Base-by-base conservation (phyloP, 2,329 filamentous ascomycete species). In the Claviceps pusilla region DNA sequence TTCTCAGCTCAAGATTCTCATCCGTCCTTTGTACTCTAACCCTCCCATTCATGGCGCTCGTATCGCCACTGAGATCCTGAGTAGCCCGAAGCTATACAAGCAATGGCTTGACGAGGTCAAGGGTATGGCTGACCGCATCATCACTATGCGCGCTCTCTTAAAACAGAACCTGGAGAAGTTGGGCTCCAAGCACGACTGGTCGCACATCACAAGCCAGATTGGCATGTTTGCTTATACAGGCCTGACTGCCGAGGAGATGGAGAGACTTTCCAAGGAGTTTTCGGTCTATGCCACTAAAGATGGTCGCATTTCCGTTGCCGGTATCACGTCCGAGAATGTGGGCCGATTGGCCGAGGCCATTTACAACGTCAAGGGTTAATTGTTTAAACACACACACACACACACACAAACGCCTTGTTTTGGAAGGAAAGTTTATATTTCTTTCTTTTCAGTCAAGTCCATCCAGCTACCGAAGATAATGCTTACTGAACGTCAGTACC, bases 201-300 rank as follows among this genome's bases (percentile, higher is more conserved):
- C 85, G 70, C 93, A 98, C 79, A 98, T 98, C 74, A 97, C 93
- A 62, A 90, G 79, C 73, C 89, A 95, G 81, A 98, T 98, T 66
- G 93, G 93, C 75, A 98, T 98, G 93, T 98, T 98, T 68, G 91
- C 93, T 63, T 98, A 95, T 80, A 98, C 93, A 52, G 93, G 93
- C 58, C 76, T 98, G 65, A 91, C 78, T 64, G 76, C 90, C 54
- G 84, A 91, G 73, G 87, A 96, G 76, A 96, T 97, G 88, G 86
- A 91, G 54, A 76, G 76, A 65, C 78, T 98, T 58, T 88, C 90
- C 62, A 89, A 94, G 77, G 88, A 97, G 77, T 88, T 93, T 79
- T 95, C 89, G 57, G 91, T 98, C 64, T 98, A 98, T 70, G 91
- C 90, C 61, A 97, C 93, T 72, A 93, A 89, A 77, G 86, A 93